phyloP scores from a whole-genome alignment of 352 stramenopile species.

The Phytophthora citrophthora region DNA sequence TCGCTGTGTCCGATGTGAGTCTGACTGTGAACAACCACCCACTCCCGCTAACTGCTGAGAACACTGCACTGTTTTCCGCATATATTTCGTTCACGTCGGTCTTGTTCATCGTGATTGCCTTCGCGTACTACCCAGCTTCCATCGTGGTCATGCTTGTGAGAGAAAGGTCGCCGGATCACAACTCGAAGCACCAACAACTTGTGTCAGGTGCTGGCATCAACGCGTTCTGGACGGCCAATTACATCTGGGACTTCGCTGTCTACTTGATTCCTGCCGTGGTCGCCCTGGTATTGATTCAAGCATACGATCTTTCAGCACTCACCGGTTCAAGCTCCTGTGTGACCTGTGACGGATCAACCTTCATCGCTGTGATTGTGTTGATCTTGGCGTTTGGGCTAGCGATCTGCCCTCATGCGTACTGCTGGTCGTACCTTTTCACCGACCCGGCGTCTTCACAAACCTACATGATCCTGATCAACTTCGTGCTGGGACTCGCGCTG shows the following conservation, averaged over 20 bases:
- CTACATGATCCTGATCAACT: conserved; percentile 68
- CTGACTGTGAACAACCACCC: conserved; percentile 56
- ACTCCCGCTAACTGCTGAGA: conserved; percentile 48
- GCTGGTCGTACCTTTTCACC: conserved; percentile 66
- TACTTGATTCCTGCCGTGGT: conserved; percentile 73
- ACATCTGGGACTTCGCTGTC: conserved; percentile 88
- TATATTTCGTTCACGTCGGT: conserved; percentile 58
- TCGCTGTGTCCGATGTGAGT: conserved; percentile 13
- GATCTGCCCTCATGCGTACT: conserved; percentile 69
- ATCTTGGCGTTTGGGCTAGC: conserved; percentile 68
- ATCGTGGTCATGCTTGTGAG: conserved; percentile 95
- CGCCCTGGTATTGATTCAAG: conserved; percentile 42
- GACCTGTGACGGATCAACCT: conserved; percentile 34
- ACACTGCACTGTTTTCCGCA: conserved; percentile 48
- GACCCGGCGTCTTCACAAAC: conserved; percentile 56
- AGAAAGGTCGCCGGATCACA: conserved; percentile 87
- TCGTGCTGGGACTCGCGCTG: conserved; percentile 64
- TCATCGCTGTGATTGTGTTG: conserved; percentile 56
- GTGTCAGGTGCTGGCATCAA: conserved; percentile 94
- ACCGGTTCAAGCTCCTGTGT: conserved; percentile 17
- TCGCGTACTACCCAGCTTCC: conserved; percentile 90
- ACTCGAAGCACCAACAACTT: conserved; percentile 96
- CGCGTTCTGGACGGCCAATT: conserved; percentile 96
- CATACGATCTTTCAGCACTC: conserved; percentile 40
- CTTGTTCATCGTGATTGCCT: conserved; percentile 87